Percentiles rank a stretch among this genome's conserved stretches.
phyloP scores from a whole-genome alignment of 306 rosid species.

The Glycyrrhiza uralensis region DNA sequence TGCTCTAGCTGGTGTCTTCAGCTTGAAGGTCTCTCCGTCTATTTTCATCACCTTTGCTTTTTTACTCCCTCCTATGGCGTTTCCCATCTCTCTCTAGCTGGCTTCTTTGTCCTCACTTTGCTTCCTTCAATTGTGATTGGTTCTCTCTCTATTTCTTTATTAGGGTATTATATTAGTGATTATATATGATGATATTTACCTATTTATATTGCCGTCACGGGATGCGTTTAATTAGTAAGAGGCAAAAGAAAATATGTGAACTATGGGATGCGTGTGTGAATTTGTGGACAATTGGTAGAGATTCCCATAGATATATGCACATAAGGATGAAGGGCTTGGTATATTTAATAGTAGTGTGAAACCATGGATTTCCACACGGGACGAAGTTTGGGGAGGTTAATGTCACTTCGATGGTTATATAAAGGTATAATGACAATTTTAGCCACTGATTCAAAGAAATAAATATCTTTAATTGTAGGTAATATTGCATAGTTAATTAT shows the following conservation, averaged over 20 bases:
- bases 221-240: neutral
- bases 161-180: neutral
- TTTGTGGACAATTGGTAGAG: constrained; percentile 26
- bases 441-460: neutral
- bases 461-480: no score
- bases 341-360: constrained; percentile 28
- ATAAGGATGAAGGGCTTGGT: neutral
- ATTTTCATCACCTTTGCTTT: constrained; percentile 77
- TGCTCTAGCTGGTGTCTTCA: constrained; percentile 54
- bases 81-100: constrained; percentile 50
- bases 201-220: constrained; percentile 12
- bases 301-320: constrained; percentile 10
- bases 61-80: constrained; percentile 52
- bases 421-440: neutral
- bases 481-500: no score
- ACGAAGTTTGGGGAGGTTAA: constrained; percentile 15
- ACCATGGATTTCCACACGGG: neutral
- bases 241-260: constrained; percentile 24
- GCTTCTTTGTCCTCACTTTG: neutral
- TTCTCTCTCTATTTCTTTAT: neutral
- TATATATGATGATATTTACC: neutral
- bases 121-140: neutral
- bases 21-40: constrained; percentile 67
- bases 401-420: neutral
- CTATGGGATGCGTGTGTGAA: constrained; percentile 29